A percentile compares a stretch with the other conserved stretches of the same genome.
phyloP scores from a whole-genome alignment of 169 alveolate genomes.

The Perkinsus marinus region DNA sequence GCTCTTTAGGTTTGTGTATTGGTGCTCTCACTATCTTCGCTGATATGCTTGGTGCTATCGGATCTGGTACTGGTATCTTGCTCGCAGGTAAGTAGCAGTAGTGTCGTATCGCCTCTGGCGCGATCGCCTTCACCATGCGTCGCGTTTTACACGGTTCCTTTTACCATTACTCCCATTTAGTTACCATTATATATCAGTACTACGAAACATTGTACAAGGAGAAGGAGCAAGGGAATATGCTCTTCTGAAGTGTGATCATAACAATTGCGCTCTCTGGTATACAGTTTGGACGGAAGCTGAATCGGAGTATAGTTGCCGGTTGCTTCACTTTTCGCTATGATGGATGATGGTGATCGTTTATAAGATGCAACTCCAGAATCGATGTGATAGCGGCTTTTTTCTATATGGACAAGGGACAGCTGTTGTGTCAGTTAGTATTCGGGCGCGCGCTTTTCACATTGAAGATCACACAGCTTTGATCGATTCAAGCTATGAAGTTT shows the following conservation, averaged over 20 bases:
- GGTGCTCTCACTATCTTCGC: slow-evolving; percentile 97
- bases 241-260: slow-evolving; percentile 22
- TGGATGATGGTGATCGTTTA: background rate
- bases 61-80: slow-evolving; percentile 94
- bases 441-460: background rate
- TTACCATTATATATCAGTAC: slow-evolving; percentile 95
- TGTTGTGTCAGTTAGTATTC: background rate
- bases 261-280: background rate
- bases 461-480: background rate
- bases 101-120: no score
- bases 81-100: background rate
- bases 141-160: no score
- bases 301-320: background rate
- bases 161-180: slow-evolving; percentile 72
- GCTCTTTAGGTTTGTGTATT: slow-evolving; percentile 73
- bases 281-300: background rate
- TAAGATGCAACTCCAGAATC: background rate
- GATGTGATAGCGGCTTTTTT: background rate
- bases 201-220: slow-evolving; percentile 93
- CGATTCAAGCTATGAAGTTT: background rate
- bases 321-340: background rate
- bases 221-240: slow-evolving; percentile 73
- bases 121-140: no score
- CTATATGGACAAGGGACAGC: background rate
- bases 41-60: slow-evolving; percentile 98